Evolutionary conservation across 2,329 filamentous ascomycete genomes (phyloP).

Genomic region (Stachybotrys chartarum): DNA sequence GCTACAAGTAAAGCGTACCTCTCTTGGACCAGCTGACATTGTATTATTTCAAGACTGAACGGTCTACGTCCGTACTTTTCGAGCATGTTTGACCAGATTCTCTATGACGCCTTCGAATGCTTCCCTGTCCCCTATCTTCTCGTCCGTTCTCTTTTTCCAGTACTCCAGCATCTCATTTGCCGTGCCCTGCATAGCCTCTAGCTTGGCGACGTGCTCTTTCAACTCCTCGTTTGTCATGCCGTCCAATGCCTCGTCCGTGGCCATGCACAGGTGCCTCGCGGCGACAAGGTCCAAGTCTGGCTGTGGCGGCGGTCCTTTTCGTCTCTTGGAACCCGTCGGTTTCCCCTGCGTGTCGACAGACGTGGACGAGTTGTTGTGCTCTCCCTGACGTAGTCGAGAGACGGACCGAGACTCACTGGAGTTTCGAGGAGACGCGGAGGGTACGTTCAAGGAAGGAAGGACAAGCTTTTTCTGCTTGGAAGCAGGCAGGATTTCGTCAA

Average conservation of each 20-base stretch:
- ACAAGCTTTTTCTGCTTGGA: constrained; percentile 98
- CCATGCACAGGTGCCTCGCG: constrained; percentile 70
- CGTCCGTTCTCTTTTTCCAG: constrained; percentile 81
- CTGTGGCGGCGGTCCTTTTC: constrained; percentile 56
- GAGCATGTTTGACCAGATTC: constrained; percentile 85
- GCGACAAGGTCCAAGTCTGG: constrained; percentile 74
- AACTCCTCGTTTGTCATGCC: constrained; percentile 77
- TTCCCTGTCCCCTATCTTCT: constrained; percentile 83
- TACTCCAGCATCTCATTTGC: constrained; percentile 77
- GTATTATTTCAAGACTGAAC: constrained; percentile 5
- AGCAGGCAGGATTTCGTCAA: constrained; percentile 94
- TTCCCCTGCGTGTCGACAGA: constrained; percentile 54
- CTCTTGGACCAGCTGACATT: constrained; percentile 12
- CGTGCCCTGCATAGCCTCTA: constrained; percentile 62
- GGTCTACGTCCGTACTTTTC: constrained; percentile 69
- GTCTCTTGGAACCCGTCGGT: constrained; percentile 34
- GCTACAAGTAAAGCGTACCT: constrained; percentile 11
- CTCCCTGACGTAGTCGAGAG: constrained; percentile 37
- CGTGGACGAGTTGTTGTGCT: constrained; percentile 47
- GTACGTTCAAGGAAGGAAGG: constrained; percentile 78
- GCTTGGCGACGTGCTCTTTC: constrained; percentile 57
- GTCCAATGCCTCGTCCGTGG: constrained; percentile 74
- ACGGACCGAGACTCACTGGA: constrained; percentile 47
- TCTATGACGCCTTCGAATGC: constrained; percentile 96
- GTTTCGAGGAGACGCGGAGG: constrained; percentile 44